phyloP scores from a whole-genome alignment of 208 protist genomes.

The Crithidia expoeki region DNA sequence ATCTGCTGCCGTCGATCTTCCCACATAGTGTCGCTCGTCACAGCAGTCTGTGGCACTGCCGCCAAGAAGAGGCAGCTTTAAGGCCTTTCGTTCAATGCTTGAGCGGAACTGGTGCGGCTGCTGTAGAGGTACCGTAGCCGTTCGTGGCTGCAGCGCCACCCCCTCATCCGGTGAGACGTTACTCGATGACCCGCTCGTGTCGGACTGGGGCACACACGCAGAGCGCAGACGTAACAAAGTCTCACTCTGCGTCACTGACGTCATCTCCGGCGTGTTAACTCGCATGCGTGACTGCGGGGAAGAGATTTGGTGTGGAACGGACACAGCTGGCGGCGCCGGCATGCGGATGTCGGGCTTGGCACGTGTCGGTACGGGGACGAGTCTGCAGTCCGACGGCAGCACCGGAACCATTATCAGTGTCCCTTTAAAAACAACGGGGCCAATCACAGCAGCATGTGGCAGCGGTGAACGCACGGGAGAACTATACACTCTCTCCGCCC shows the following conservation, averaged over 20 bases:
- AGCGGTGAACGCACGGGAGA: neutral
- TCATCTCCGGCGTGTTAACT: slow-evolving; percentile 4
- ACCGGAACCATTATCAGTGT: neutral
- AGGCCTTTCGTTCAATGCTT: neutral
- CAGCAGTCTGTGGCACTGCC: neutral
- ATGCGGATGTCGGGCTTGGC: slow-evolving; percentile 1
- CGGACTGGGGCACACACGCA: neutral
- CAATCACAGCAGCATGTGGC: neutral
- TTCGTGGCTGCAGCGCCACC: neutral
- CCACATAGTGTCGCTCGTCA: no score
- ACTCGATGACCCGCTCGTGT: neutral
- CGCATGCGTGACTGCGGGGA: neutral
- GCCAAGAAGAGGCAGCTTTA: neutral
- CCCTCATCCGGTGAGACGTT: neutral
- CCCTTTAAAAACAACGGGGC: neutral
- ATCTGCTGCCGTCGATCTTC: no score
- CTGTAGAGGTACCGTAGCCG: neutral
- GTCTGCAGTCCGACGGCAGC: neutral
- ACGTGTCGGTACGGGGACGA: neutral
- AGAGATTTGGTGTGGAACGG: neutral
- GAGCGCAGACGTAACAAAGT: neutral
- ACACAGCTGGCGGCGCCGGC: neutral
- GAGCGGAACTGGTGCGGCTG: neutral
- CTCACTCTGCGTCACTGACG: slow-evolving; percentile 4
- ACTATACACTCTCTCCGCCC: neutral